These are phyloP conservation scores for Rhizopogon vesiculosus DNA, from an alignment of 768 basidiomycete species.

Conservation along the genomic window DNA sequence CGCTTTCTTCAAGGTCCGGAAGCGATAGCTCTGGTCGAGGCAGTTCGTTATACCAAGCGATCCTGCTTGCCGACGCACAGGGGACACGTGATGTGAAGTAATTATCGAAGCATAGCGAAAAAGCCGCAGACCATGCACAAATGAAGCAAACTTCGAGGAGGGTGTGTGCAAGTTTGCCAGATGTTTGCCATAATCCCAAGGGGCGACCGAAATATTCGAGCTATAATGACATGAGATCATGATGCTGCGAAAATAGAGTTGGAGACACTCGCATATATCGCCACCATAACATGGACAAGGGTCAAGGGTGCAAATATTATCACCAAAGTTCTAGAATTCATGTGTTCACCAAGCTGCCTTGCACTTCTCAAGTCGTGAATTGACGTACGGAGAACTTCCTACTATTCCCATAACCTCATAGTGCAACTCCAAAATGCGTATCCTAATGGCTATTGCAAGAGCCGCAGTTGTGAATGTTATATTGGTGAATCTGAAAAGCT, in stretches of 20 bases:
- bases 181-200: constrained; percentile 88
- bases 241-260: constrained; percentile 3
- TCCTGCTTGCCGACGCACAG: constrained; percentile 56
- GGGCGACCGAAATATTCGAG: constrained; percentile 92
- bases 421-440: constrained; percentile 53
- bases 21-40: constrained; percentile 33
- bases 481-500: constrained; percentile 85
- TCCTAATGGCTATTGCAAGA: constrained; percentile 73
- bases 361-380: neutral
- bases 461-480: constrained; percentile 78
- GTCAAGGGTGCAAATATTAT: constrained; percentile 85
- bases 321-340: constrained; percentile 56
- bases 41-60: constrained; percentile 72
- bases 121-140: constrained; percentile 88
- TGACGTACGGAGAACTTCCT: constrained; percentile 74
- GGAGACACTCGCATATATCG: constrained; percentile 66
- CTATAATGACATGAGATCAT: constrained; percentile 35
- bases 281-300: constrained; percentile 77
- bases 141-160: constrained; percentile 86
- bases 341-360: neutral
- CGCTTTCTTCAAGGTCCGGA: constrained; percentile 36
- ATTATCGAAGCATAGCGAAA: constrained; percentile 88
- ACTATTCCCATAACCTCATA: constrained; percentile 60
- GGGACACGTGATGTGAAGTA: constrained; percentile 84
- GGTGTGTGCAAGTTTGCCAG: constrained; percentile 81